Base-by-base conservation (phyloP, 805 yeast genomes). In the Candida arabinofermentans region DNA sequence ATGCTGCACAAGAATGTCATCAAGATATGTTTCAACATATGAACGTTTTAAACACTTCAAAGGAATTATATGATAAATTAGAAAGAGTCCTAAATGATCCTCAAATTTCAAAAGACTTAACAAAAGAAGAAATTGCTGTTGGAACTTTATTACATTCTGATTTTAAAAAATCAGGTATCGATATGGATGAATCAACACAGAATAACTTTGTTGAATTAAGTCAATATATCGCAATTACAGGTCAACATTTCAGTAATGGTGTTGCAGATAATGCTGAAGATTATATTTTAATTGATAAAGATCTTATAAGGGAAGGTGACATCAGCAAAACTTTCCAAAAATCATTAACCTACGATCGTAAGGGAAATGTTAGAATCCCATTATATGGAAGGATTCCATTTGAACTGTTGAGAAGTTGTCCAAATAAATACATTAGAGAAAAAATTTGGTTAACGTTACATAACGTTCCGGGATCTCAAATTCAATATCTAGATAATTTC, bases 11-110 rank as follows among this genome's bases (percentile, higher is more conserved):
- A 56, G 72, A 75, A 34, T 84, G 93, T 27, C 96, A 91, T 58
- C 95, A 87, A 52, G 70, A 79, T 48, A 78, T 91, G 85, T 91
- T 83, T 62, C 95, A 89, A 56, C 90, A 83, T 62, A 93, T 93
- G 99, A 93, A 89, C 62, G 75, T 83, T 40, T 69, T 93, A 34
- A 93, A 93, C 61, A 90, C 98, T 2, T 83, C 87, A 41, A 84
- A 80, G 13, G 82, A 75, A 27, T 69, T 93, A 23, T 87, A 81
- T 55, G 62, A 67, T 36, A 77, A 75, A 34, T 70, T 93, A 31
- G 72, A 74, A 18, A 55, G 61, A n/a, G 81, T 83, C 0, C 62
- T 90, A 41, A 61, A 67, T 2, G 65, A 64, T 34, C 55, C 61
- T 1, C 70, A 65, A 22, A 58, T 70, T 5, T 39, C 53, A 8